Evolutionary conservation across 257 asterid species (phyloP).

Genomic region (Solanum etuberosum): DNA sequence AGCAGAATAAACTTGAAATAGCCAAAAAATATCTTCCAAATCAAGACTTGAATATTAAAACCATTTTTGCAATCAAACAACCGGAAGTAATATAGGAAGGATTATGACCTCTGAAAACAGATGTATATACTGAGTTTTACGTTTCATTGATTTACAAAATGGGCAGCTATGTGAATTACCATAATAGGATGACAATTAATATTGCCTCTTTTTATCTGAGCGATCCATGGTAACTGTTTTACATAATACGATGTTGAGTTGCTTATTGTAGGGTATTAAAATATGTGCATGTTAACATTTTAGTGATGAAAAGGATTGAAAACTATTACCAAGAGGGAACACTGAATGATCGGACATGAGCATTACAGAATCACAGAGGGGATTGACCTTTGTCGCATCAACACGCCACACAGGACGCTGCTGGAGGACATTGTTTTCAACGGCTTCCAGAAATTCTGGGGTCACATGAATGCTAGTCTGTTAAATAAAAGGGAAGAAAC

Average conservation of each 20-base stretch:
- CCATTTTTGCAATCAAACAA: slow-evolving; percentile 10
- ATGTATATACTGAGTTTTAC: neutral
- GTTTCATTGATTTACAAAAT: neutral
- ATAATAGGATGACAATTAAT: neutral
- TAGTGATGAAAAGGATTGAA: neutral
- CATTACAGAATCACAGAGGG: slow-evolving; percentile 56
- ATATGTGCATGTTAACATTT: neutral
- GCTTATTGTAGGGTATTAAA: neutral
- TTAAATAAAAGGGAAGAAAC: neutral
- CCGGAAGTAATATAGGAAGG: neutral
- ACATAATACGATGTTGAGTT: neutral
- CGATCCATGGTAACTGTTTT: neutral
- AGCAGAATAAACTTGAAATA: neutral
- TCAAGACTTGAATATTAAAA: slow-evolving; percentile 2
- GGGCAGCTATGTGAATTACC: neutral
- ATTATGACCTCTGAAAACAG: neutral
- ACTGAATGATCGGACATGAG: slow-evolving; percentile 77
- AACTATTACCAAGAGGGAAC: slow-evolving; percentile 59
- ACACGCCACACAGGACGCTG: slow-evolving; percentile 84
- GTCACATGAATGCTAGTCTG: slow-evolving; percentile 62
- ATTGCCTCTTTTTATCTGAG: neutral
- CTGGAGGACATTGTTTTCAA: slow-evolving; percentile 51
- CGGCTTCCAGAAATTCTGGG: slow-evolving; percentile 74
- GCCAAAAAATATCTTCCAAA: neutral
- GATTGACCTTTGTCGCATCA: slow-evolving; percentile 69